Conservation (phyloP, 805 yeast species). For the Candida methanosorbosa region DNA sequence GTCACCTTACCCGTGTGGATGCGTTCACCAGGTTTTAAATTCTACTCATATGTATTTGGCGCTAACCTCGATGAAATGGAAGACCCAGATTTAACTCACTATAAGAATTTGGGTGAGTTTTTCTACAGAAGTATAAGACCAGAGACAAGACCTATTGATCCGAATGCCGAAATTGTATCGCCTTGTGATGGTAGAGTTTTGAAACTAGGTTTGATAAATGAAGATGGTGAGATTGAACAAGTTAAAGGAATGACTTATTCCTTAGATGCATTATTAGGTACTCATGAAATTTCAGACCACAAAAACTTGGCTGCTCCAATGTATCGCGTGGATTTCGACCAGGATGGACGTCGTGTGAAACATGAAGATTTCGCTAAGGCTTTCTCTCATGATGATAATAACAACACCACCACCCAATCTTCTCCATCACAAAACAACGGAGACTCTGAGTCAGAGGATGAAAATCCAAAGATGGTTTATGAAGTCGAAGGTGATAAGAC, state of each 20-base stretch:
- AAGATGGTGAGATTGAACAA: conserved; percentile 86
- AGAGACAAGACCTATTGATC: conserved; percentile 68
- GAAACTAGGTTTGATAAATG: conserved; percentile 65
- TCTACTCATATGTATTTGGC: conserved; percentile 77
- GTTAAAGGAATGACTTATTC: conserved; percentile 95
- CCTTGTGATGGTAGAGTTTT: conserved; percentile 93
- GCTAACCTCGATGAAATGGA: conserved; percentile 85
- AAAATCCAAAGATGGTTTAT: conserved; percentile 17
- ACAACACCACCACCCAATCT: conserved; percentile 10
- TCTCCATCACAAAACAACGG: not conserved
- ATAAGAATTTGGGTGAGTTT: conserved; percentile 79
- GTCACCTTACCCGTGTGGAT: conserved; percentile 82
- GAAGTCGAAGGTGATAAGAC: conserved; percentile 66
- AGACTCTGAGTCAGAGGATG: not conserved
- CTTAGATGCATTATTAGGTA: conserved; percentile 79
- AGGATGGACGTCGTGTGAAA: conserved; percentile 8
- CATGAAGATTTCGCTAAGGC: not conserved
- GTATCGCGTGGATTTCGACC: conserved; percentile 36
- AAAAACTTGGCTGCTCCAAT: conserved; percentile 47
- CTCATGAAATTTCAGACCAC: conserved; percentile 24
- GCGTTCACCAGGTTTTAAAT: conserved; percentile 69
- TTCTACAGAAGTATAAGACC: conserved; percentile 78
- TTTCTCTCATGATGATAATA: conserved; percentile 3
- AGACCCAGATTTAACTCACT: conserved; percentile 69
- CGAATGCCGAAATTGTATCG: conserved; percentile 59